Evolutionary conservation across 1,284 basidiomycete species (phyloP).

Genomic region (Takashimella koratensis): DNA sequence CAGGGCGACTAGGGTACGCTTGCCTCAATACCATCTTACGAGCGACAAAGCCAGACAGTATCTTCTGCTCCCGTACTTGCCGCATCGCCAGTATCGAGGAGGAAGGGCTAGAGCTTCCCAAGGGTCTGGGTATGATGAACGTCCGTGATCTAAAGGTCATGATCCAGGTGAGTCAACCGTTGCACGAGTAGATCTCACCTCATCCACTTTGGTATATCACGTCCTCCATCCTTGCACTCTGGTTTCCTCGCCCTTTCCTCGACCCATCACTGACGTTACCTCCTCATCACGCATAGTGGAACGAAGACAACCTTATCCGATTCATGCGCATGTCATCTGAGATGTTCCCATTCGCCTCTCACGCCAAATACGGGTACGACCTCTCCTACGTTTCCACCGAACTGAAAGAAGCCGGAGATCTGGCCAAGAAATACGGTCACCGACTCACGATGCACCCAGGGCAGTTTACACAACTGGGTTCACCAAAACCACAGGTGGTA

Average conservation of each 20-base stretch:
- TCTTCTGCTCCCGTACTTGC: conserved; percentile 57
- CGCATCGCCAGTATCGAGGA: conserved; percentile 75
- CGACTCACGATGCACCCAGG: conserved; percentile 83
- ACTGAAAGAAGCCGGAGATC: conserved; percentile 57
- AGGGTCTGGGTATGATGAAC: conserved; percentile 73
- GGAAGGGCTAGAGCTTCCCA: conserved; percentile 74
- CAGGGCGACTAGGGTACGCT: conserved; percentile 48
- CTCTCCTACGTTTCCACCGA: conserved; percentile 52
- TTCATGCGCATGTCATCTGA: conserved; percentile 83
- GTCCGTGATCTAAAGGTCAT: conserved; percentile 65
- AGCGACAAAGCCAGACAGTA: conserved; percentile 17
- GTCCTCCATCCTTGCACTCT: no score
- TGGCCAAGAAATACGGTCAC: conserved; percentile 73
- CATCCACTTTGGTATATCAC: no score
- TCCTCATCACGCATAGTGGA: conserved; percentile 58
- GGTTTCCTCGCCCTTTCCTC: background rate
- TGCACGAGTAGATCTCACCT: no score
- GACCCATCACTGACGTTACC: background rate
- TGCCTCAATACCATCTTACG: conserved; percentile 27
- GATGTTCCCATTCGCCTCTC: conserved; percentile 90
- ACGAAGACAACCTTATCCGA: conserved; percentile 70
- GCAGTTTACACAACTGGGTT: conserved; percentile 79
- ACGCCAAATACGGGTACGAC: conserved; percentile 72
- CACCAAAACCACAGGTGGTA: conserved; percentile 68
- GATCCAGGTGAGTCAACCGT: conserved; percentile 55